Conservation (phyloP, 148 eudicot genomes). For the Polygonum aviculare region DNA sequence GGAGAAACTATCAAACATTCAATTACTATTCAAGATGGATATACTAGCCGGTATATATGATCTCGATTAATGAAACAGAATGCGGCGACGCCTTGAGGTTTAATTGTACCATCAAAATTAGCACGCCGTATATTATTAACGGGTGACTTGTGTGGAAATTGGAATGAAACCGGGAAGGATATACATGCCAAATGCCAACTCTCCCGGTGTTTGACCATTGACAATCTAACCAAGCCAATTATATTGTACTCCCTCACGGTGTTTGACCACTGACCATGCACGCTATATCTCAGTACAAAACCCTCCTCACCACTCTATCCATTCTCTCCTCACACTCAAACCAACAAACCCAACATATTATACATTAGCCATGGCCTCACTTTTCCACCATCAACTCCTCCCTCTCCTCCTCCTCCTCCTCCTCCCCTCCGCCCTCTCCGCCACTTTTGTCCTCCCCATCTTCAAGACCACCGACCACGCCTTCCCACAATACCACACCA, state of each 20-base stretch:
- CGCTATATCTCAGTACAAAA: background rate
- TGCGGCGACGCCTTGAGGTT: too few relatives aligned
- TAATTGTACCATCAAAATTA: too few relatives aligned
- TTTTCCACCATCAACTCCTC: background rate
- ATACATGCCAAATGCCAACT: background rate
- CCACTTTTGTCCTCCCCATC: constrained; percentile 15
- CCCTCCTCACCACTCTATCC: background rate
- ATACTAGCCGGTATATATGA: too few relatives aligned
- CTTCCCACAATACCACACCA: constrained; percentile 27
- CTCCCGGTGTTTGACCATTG: background rate
- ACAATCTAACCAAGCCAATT: background rate
- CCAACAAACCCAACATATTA: too few relatives aligned
- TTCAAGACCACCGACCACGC: constrained; percentile 19
- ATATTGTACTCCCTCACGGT: background rate
- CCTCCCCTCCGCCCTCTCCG: constrained; percentile 6
- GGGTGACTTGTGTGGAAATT: too few relatives aligned
- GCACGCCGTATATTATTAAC: too few relatives aligned
- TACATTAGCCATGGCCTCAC: background rate
- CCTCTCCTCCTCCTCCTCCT: background rate
- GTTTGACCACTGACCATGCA: background rate
- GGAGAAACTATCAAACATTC: too few relatives aligned
- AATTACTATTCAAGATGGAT: too few relatives aligned
- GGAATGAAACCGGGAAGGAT: background rate
- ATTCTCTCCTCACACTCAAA: background rate
- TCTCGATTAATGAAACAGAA: too few relatives aligned